Base-by-base conservation (phyloP, 495 filamentous ascomycete genomes). In the Penicillium paradoxum region DNA sequence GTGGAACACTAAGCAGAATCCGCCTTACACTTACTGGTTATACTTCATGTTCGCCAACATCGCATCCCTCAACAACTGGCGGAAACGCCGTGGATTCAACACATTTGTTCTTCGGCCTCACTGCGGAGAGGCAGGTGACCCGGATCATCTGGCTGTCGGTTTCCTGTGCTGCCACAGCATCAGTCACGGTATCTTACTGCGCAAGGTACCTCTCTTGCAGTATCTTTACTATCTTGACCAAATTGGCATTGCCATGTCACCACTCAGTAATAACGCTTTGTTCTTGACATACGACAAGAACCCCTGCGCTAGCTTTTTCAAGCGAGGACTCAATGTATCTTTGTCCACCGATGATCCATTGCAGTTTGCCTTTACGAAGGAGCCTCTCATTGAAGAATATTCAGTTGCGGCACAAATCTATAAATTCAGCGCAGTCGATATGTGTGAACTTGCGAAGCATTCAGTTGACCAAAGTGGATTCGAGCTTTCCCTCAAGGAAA, bases 171-270 rank as follows among this genome's bases (percentile, higher is more conserved):
- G 90, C 63, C 92, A 98, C 67, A 97, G 92, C 64, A 98, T 98
- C 69, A 96, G 88, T 64, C 93, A 98, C 66, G 93, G 93, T 2
- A 83, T 98, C 34, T 74, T 96, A 49, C 76, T 98, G 30, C 84
- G 95, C 30, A 98, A 98, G 64, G 91, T 97, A 8, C 95, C 93
- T 4, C 68, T 98, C 42, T 68, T 98, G 53, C 93, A 98, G 64
- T 98, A 98, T 69, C 85, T 97, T 45, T 98, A 95, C 72, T 98
- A 98, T 58, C 82, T 98, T 19, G 91, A 98, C 60, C 91, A 95
- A 63, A 97, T 98, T 55, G 93, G 93, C 49, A 93, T 98, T 63
- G 93, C 93, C 49, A 98, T 98, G 93, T 97, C 93, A 9, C 93
- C 93, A 22, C 82, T 98, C 27, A 96, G 90, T 66, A 98, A 98